Evolutionary conservation across 768 basidiomycete species (phyloP), one percentile per base, ranked within the genome.

Genomic region (Podaxis sp.): DNA sequence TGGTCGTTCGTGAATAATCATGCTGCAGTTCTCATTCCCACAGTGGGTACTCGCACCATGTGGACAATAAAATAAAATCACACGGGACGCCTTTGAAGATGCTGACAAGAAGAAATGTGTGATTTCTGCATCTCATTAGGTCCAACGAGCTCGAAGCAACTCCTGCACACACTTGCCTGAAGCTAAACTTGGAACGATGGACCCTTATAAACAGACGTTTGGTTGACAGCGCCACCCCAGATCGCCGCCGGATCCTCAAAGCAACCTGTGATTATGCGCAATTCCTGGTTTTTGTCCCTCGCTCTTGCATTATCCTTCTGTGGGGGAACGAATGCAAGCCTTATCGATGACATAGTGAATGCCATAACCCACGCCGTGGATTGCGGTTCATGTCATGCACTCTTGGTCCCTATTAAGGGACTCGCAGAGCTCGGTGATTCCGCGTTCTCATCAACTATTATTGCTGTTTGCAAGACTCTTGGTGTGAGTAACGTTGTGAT

Each of bases 361-460:
- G 81, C 78, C 12, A 71, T 85, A 30, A 74, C 78, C 60, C 71
- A 77, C 4, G 82, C 82, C 0, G 77, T 79, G 1, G 80, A 79
- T 58, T 87, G 86, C 63, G 74, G 67, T 17, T 78, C 81, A 10
- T 87, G 85, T 68, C 82, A 85, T 65, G 75, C 78, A 2, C 73
- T 87, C 8, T 70, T 87, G 11, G 72, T 78, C 20, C 77, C 84
- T 1, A 66, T 87, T 15, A 72, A 80, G 68, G 75, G 71, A 7
- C 70, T 86, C 7, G 85, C 85, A 2, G 58, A 72, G 22, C 71
- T 84, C 2, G 85, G 86, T 0, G 80, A 87, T 67, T 68, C 73
- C 6, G 67, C 77, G 0, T 85, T 87, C 60, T 75, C 79, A 8
- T 64, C 72, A 11, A 74, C 80, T 0, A 66, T 86, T 46, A 75